These are phyloP conservation scores for Pichia nanzhaoensis DNA, from an alignment of 805 yeast species.

Conservation along the genomic window DNA sequence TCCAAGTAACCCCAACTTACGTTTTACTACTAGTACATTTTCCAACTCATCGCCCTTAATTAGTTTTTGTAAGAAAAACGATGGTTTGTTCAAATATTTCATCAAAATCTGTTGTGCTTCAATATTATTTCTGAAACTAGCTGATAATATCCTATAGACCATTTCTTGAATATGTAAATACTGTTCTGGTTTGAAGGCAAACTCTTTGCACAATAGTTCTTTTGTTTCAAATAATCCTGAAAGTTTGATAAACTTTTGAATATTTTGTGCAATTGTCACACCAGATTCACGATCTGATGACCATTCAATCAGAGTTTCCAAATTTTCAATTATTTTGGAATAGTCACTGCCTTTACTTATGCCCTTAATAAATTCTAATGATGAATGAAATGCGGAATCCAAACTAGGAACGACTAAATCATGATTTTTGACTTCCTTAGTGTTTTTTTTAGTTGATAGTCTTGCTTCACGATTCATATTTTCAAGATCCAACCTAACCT, in stretches of 20 bases:
- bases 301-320: slow-evolving; percentile 47
- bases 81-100: slow-evolving; percentile 15
- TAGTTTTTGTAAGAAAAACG: slow-evolving; percentile 17
- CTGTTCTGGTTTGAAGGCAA: slow-evolving; percentile 13
- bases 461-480: slow-evolving; percentile 68
- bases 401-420: slow-evolving; percentile 8
- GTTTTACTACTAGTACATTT: slow-evolving; percentile 22
- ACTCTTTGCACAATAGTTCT: background rate
- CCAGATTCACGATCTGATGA: slow-evolving; percentile 67
- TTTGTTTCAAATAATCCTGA: slow-evolving; percentile 23
- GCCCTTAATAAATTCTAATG: slow-evolving; percentile 5
- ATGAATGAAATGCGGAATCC: slow-evolving; percentile 2
- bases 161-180: slow-evolving; percentile 38
- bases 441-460: slow-evolving; percentile 30
- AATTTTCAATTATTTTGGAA: slow-evolving; percentile 11
- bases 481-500: slow-evolving; percentile 68
- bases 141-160: slow-evolving; percentile 53
- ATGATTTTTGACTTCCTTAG: slow-evolving; percentile 7
- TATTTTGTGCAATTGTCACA: slow-evolving; percentile 33
- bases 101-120: slow-evolving; percentile 24
- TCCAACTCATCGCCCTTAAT: slow-evolving; percentile 8
- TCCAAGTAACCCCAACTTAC: slow-evolving; percentile 47
- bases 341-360: background rate
- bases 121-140: slow-evolving; percentile 69
- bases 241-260: slow-evolving; percentile 28